phyloP scores from a whole-genome alignment of 1,284 basidiomycete genomes.

The Schizophyllum commune region DNA sequence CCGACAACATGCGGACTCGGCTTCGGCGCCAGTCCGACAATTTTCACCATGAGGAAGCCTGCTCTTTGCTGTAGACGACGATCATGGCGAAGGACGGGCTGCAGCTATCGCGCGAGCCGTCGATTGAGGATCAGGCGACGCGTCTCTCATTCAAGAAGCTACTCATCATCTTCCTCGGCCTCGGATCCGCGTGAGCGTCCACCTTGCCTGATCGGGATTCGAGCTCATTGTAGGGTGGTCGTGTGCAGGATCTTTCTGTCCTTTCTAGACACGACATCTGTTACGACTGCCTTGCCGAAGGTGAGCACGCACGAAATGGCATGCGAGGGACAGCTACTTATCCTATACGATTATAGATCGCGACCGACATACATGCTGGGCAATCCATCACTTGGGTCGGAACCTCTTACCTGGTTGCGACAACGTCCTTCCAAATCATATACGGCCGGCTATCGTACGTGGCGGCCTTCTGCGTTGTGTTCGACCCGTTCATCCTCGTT shows the following conservation, averaged over 20 bases:
- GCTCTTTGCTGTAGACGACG: not conserved
- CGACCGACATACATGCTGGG: not conserved
- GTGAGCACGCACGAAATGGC: not conserved
- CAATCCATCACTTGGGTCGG: constrained; percentile 27
- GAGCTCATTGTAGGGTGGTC: not conserved
- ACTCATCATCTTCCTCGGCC: constrained; percentile 53
- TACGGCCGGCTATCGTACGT: constrained; percentile 38
- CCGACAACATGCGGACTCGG: not conserved
- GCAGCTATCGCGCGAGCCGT: not conserved
- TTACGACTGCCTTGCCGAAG: not conserved
- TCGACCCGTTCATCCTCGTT: constrained; percentile 22
- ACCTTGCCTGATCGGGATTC: not conserved
- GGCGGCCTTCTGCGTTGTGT: not conserved
- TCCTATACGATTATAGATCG: not conserved
- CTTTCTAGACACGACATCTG: not conserved
- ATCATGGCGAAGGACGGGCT: not conserved
- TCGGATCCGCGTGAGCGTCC: constrained; percentile 19
- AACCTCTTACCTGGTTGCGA: constrained; percentile 56
- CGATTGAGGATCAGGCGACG: constrained; percentile 62
- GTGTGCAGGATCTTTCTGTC: not conserved
- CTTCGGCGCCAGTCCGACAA: not conserved
- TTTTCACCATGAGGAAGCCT: not conserved
- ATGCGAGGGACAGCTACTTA: not conserved
- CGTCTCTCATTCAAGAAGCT: constrained; percentile 63
- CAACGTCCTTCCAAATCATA: constrained; percentile 56